These are phyloP conservation scores for Microstegium vimineum DNA, from an alignment of 176 grass and related monocot genomes.

Conservation along the genomic window DNA sequence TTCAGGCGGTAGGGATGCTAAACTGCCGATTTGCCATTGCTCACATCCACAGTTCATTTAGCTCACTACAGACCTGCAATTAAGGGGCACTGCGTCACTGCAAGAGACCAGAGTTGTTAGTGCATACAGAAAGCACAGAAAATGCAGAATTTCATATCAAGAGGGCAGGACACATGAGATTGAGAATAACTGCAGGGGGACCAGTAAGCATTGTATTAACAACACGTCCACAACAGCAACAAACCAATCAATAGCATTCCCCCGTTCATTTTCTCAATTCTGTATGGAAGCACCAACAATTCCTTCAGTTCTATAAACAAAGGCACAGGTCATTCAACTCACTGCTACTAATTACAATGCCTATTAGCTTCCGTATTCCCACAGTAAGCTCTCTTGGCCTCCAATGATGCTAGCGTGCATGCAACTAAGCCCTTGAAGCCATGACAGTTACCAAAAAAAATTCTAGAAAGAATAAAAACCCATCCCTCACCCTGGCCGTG, in stretches of 20 bases:
- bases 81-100: background rate
- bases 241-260: constrained; percentile 28
- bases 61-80: background rate
- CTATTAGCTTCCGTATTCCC: constrained; percentile 33
- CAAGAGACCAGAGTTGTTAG: background rate
- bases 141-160: background rate
- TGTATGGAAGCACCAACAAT: constrained; percentile 35
- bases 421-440: constrained; percentile 24
- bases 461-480: constrained; percentile 40
- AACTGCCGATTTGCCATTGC: background rate
- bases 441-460: constrained; percentile 33
- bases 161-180: background rate
- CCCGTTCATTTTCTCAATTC: constrained; percentile 15
- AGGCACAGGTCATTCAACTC: constrained; percentile 31
- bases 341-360: constrained; percentile 54
- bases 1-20: background rate
- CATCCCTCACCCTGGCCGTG: constrained; percentile 21
- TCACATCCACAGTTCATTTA: background rate
- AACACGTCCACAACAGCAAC: constrained; percentile 10
- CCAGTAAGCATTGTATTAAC: constrained; percentile 18
- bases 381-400: constrained; percentile 31
- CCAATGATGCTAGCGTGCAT: background rate
- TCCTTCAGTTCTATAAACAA: constrained; percentile 51
- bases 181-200: background rate
- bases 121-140: background rate